Evolutionary conservation across 78 protist genomes (phyloP).

Genomic region (Dictyostelium discoideum): dicty_2.7 NC_007090.3:287001-287500

Average conservation of each 20-base stretch:
- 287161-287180: neutral
- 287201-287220: neutral
- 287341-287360: neutral
- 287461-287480: neutral
- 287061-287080: too few relatives aligned
- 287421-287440: neutral
- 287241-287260: neutral
- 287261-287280: neutral
- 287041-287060: too few relatives aligned
- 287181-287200: neutral
- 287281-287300: slow-evolving; percentile 1
- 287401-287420: neutral
- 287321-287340: neutral
- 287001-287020: too few relatives aligned
- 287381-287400: neutral
- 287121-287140: neutral
- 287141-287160: neutral
- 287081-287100: neutral
- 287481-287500: neutral
- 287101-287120: neutral
- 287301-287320: neutral
- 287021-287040: too few relatives aligned
- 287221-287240: neutral
- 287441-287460: neutral
- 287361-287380: too few relatives aligned